Evolutionary conservation across 108 stramenopile species (phyloP), one percentile per base, ranked within the genome.

Genomic region (Nitzschia sp.): DNA sequence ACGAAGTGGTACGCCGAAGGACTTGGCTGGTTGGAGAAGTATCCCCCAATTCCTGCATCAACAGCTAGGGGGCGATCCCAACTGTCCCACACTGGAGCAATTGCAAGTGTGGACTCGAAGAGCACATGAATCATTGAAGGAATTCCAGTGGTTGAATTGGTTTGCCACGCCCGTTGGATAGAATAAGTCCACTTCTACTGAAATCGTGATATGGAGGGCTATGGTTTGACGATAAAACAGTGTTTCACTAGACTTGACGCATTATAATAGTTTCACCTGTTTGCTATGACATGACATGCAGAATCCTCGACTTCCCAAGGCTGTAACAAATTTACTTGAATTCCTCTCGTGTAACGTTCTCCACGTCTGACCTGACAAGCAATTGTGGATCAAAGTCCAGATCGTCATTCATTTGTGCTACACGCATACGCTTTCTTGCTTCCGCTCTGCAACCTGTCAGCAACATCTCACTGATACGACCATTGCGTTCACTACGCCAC

Each of bases 401-500:
- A 37, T 86, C 79, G 57, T 85, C 89, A 52, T 88, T 88, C 77
- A 91, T 86, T 59, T 86, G 85, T 21, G 90, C 83, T 6, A 53
- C 63, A 60, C 92, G 84, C 78, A 94, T 94, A 26, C 93, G 75
- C 69, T 83, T 83, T 53, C 93, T 55, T 0, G 89, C 87, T 75
- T 94, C 83, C 17, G 89, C 84, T 57, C 89, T 81, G 39, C 85
- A 81, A 14, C 93, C 93, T 10, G 88, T 75, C 65, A 94, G 62
- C 5, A 94, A 75, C 86, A 90, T 82, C 73, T 94, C 93, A 67
- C 88, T 84, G 17, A 94, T 86, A 11, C 90, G 80, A 8, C 93
- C 93, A 76, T 94, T 94, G 54, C 93, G 81, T 67, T 91, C 93
- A 10, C 81, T 71, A 29, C 93, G 79, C 93, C 93, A 94, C 38